These are phyloP conservation scores for Saccharomyces hybrid DNA, from an alignment of 1,139 yeast species.

Conservation along the genomic window DNA sequence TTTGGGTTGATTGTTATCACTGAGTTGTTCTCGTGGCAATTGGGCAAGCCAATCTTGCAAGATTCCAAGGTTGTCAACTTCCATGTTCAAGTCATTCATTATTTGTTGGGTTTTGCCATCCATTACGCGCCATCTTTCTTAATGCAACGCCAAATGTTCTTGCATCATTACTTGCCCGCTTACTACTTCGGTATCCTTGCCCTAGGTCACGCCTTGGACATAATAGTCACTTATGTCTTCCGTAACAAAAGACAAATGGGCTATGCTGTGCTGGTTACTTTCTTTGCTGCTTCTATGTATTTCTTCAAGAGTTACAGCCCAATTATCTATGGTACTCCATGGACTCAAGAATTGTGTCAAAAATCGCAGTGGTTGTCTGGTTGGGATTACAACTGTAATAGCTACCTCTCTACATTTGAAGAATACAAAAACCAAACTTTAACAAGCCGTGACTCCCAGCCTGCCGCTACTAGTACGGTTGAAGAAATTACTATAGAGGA, in stretches of 20 bases:
- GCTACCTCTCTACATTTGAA: slow-evolving; percentile 32
- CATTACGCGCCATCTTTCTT: slow-evolving; percentile 84
- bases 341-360: slow-evolving; percentile 68
- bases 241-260: slow-evolving; percentile 37
- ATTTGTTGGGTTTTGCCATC: slow-evolving; percentile 70
- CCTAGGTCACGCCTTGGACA: slow-evolving; percentile 73
- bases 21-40: slow-evolving; percentile 70
- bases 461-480: neutral
- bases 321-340: slow-evolving; percentile 65
- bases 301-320: slow-evolving; percentile 65
- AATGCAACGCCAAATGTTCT: slow-evolving; percentile 88
- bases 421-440: slow-evolving; percentile 15
- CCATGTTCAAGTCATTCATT: slow-evolving; percentile 61
- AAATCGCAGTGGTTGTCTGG: slow-evolving; percentile 49
- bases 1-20: slow-evolving; percentile 48
- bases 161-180: slow-evolving; percentile 89
- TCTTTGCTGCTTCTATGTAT: slow-evolving; percentile 45
- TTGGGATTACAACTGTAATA: slow-evolving; percentile 84
- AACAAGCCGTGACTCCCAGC: neutral
- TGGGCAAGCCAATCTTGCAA: slow-evolving; percentile 44
- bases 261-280: slow-evolving; percentile 40
- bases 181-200: slow-evolving; percentile 83
- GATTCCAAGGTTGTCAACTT: slow-evolving; percentile 58
- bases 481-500: neutral
- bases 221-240: slow-evolving; percentile 45